Percentiles rank a stretch among this genome's conserved stretches.
Conservation (phyloP, 2,329 filamentous ascomycete genomes). For the Knoxdaviesia capensis region DNA sequence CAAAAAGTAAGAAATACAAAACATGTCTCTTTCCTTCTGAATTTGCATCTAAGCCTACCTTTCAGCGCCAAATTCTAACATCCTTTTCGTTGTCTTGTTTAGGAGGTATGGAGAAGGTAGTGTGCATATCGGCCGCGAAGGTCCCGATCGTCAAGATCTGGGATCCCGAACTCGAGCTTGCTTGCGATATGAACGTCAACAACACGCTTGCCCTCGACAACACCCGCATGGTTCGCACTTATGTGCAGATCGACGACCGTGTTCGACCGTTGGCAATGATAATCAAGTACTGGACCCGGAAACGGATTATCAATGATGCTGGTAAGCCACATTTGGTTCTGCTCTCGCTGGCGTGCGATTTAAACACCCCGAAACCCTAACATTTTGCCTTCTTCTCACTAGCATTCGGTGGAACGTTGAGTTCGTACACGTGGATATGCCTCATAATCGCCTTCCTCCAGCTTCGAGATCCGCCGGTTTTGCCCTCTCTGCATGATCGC, state of each 20-base stretch:
- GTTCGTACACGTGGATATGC: conserved; percentile 98
- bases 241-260: conserved; percentile 80
- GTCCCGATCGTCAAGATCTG: conserved; percentile 98
- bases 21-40: background rate
- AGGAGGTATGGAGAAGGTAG: conserved; percentile 94
- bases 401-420: conserved; percentile 86
- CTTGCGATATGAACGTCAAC: conserved; percentile 98
- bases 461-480: conserved; percentile 60
- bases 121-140: conserved; percentile 86
- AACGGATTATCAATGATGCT: conserved; percentile 84
- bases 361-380: background rate
- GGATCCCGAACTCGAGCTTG: conserved; percentile 78
- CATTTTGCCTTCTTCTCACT: conserved; percentile 8
- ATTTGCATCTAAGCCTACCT: background rate
- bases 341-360: conserved; percentile 1
- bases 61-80: conserved; percentile 12
- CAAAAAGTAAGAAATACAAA: conserved; percentile 46
- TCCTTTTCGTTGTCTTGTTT: conserved; percentile 8
- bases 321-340: conserved; percentile 34
- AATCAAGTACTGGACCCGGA: conserved; percentile 92
- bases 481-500: conserved; percentile 68
- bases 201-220: conserved; percentile 90
- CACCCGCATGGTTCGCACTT: conserved; percentile 93
- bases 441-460: conserved; percentile 95
- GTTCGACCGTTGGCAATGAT: conserved; percentile 90